Evolutionary conservation across 2,329 filamentous ascomycete genomes (phyloP), one percentile per base, ranked within the genome.

Genomic region (Endocalyx cinctus): DNA sequence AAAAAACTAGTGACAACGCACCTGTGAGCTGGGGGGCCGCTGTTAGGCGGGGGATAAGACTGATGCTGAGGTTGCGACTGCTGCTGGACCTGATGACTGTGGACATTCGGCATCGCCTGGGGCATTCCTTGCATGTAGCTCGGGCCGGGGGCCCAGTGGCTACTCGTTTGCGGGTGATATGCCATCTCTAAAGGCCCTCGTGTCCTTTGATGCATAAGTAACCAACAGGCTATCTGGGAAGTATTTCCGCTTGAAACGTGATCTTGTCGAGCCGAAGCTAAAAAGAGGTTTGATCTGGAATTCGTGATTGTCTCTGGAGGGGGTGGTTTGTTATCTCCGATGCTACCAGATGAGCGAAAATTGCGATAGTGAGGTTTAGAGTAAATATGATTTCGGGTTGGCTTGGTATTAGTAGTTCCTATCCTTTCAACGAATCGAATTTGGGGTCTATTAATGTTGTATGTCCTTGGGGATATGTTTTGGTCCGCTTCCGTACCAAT

Each of bases 51-150:
- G 8, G 32, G 14, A 17, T 34, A 27, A 23, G 32, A 37, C 17
- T 44, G 43, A 18, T 33, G 35, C 35, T 52, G 48, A 31, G 38
- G 29, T 17, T 47, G 51, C 11, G 43, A 25, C 23, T 54, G 51
- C 17, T 47, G 40, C n/a, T 44, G 42, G 27, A 47, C 36, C 14
- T 43, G 43, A 27, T 36, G 33, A 6, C 33, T 31, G 12, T 47
- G 39, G n/a, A 52, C 34, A 31, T 35, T 46, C 19, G 47, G 29
- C 34, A 54, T 52, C 16, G 39, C 38, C 20, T 45, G 43, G 31
- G 39, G 47, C 47, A 53, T 52, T 26, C 45, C 45, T 34, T 48
- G 45, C 37, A 54, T 42, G 38, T 53, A 54, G 33, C 47, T 37
- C 35, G 45, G 34, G 13, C 42, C 44, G 17, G 45, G 47, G 13